phyloP scores from a whole-genome alignment of 495 filamentous ascomycete genomes.

The Neurospora sp. region DNA sequence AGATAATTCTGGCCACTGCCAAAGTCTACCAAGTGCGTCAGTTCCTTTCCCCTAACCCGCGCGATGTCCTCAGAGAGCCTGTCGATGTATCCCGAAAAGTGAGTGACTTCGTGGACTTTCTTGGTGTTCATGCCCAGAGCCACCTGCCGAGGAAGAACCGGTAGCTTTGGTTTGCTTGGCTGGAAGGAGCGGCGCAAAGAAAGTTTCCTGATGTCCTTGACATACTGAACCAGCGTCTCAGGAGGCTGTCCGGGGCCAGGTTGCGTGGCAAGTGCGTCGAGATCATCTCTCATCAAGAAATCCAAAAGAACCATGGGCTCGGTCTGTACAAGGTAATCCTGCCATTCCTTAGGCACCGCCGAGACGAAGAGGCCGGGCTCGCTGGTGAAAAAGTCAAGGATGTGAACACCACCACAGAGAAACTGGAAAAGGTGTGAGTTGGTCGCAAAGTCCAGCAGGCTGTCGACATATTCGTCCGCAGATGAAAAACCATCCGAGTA shows the following conservation, averaged over 20 bases:
- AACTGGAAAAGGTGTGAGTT: slow-evolving; percentile 71
- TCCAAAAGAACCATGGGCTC: slow-evolving; percentile 67
- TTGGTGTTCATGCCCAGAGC: slow-evolving; percentile 91
- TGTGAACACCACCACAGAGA: slow-evolving; percentile 87
- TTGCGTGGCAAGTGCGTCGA: slow-evolving; percentile 28
- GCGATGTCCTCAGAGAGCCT: slow-evolving; percentile 43
- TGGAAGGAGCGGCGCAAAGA: slow-evolving; percentile 54
- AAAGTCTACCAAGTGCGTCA: slow-evolving; percentile 90
- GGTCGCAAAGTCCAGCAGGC: slow-evolving; percentile 64
- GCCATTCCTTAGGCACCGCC: slow-evolving; percentile 71
- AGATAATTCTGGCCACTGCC: slow-evolving; percentile 95
- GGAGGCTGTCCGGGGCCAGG: slow-evolving; percentile 46
- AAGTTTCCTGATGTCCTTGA: slow-evolving; percentile 60
- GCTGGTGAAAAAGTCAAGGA: slow-evolving; percentile 90
- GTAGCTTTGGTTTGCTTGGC: slow-evolving; percentile 28
- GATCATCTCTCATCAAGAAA: slow-evolving; percentile 65
- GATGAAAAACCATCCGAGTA: slow-evolving; percentile 34
- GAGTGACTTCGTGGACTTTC: slow-evolving; percentile 83
- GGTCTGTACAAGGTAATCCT: slow-evolving; percentile 57
- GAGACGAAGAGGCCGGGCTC: slow-evolving; percentile 64
- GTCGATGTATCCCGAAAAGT: slow-evolving; percentile 48
- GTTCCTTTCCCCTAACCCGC: slow-evolving; percentile 25
- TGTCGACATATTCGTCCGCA: slow-evolving; percentile 63
- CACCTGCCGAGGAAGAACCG: slow-evolving; percentile 53
- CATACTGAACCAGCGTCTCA: slow-evolving; percentile 58